phyloP scores from a whole-genome alignment of 2,329 filamentous ascomycete species.

The Scolecobasidium constrictum region DNA sequence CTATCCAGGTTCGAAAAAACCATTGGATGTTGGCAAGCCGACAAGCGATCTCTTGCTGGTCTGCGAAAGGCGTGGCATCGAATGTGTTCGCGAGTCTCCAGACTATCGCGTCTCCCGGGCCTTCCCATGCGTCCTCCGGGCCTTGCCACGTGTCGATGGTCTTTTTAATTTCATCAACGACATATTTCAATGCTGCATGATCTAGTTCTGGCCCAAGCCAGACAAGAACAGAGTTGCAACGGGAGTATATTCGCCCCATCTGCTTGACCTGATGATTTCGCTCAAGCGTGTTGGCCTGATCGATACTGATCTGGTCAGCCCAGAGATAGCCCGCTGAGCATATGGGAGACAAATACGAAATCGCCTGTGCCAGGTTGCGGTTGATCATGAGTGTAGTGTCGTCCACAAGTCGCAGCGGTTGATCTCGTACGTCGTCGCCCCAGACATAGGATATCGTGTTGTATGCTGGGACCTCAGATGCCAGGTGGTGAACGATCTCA shows the following conservation, averaged over 20 bases:
- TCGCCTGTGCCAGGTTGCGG: not conserved
- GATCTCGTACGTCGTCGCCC: not conserved
- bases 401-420: not conserved
- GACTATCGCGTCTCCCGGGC: no score
- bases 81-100: no score
- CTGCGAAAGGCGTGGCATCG: no score
- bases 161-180: no score
- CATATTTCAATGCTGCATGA: no score
- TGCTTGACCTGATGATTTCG: conserved; percentile 7
- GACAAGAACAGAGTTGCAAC: not conserved
- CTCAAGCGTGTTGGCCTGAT: conserved; percentile 8
- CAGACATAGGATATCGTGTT: not conserved
- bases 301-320: conserved; percentile 11
- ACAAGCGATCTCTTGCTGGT: no score
- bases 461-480: not conserved
- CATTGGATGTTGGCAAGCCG: no score
- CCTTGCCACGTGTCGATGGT: no score
- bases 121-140: no score
- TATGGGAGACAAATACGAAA: not conserved
- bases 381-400: not conserved
- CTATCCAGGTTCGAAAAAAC: no score
- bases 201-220: no score
- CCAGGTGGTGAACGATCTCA: not conserved
- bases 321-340: conserved; percentile 2
- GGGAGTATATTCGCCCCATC: conserved; percentile 10